A percentile compares a stretch with the other conserved stretches of the same genome.
phyloP scores from a whole-genome alignment of 805 yeast species.

The Maudiozyma saulgeensis region DNA sequence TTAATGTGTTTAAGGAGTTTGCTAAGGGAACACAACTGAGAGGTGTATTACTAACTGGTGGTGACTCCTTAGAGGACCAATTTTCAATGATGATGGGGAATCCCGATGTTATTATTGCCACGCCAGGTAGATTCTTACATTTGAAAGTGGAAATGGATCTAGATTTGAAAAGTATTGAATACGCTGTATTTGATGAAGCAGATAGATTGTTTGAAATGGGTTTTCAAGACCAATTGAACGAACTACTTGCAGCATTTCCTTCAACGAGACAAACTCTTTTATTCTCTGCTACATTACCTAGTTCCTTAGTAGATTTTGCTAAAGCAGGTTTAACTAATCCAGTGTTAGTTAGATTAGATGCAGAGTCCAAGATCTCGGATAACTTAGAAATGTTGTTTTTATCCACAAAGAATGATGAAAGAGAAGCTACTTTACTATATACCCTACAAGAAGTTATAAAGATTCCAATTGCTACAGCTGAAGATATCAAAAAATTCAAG shows the following conservation, averaged over 20 bases:
- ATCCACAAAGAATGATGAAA: constrained; percentile 69
- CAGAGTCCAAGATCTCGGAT: constrained; percentile 85
- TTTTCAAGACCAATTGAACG: constrained; percentile 86
- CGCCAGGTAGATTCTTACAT: constrained; percentile 96
- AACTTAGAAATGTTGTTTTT: constrained; percentile 84
- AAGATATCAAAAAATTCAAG: constrained; percentile 48
- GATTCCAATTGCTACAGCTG: constrained; percentile 69
- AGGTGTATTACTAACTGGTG: constrained; percentile 80
- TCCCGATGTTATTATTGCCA: constrained; percentile 92
- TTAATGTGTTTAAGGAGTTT: constrained; percentile 81
- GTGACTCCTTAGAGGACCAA: constrained; percentile 97
- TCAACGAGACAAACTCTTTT: constrained; percentile 75
- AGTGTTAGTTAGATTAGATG: constrained; percentile 81
- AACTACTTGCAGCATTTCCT: constrained; percentile 76
- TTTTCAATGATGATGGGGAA: constrained; percentile 84
- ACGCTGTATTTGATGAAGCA: constrained; percentile 93
- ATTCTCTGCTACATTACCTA: constrained; percentile 92
- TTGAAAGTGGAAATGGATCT: constrained; percentile 90
- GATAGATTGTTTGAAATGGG: constrained; percentile 96
- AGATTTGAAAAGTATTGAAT: constrained; percentile 75
- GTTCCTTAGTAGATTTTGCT: constrained; percentile 88
- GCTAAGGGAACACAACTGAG: constrained; percentile 76
- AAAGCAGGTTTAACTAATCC: constrained; percentile 94
- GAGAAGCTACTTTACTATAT: constrained; percentile 77
- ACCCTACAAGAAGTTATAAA: constrained; percentile 77